A percentile compares a stretch with the other conserved stretches of the same genome.
Conservation (phyloP, 2,329 filamentous ascomycete species). For the Trichoderma gracile region DNA sequence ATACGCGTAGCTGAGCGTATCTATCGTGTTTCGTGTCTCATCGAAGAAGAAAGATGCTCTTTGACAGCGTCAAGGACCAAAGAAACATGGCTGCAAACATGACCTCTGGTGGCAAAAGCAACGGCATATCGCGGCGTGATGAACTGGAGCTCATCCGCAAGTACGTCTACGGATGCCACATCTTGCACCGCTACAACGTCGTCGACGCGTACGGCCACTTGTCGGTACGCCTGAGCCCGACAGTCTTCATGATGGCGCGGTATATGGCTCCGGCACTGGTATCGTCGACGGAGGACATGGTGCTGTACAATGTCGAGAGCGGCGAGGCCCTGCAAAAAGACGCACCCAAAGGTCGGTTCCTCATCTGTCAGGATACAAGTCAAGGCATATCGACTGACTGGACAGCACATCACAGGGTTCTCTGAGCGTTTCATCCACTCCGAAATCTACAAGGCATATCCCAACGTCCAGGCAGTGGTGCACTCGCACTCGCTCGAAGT, state of each 20-base stretch:
- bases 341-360: not conserved
- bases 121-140: not conserved
- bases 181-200: conserved; percentile 13
- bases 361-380: too few relatives aligned
- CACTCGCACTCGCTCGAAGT: conserved; percentile 18
- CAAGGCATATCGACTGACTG: not conserved
- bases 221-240: conserved; percentile 9
- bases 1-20: not conserved
- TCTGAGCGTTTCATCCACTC: conserved; percentile 20
- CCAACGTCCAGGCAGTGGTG: conserved; percentile 4
- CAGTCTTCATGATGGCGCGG: conserved; percentile 21
- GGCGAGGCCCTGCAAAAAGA: conserved; percentile 12
- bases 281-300: conserved; percentile 15
- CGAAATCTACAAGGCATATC: conserved; percentile 15
- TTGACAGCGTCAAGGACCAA: not conserved
- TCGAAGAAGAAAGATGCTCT: not conserved
- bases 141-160: conserved; percentile 9
- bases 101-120: not conserved
- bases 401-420: not conserved
- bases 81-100: not conserved
- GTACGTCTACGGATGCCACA: conserved; percentile 18
- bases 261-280: conserved; percentile 17
- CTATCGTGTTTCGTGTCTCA: not conserved
- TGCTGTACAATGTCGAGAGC: conserved; percentile 10
- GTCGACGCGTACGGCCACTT: conserved; percentile 18